These are phyloP conservation scores for Thelephora terrestris DNA, from an alignment of 1,284 basidiomycete genomes.

Conservation along the genomic window DNA sequence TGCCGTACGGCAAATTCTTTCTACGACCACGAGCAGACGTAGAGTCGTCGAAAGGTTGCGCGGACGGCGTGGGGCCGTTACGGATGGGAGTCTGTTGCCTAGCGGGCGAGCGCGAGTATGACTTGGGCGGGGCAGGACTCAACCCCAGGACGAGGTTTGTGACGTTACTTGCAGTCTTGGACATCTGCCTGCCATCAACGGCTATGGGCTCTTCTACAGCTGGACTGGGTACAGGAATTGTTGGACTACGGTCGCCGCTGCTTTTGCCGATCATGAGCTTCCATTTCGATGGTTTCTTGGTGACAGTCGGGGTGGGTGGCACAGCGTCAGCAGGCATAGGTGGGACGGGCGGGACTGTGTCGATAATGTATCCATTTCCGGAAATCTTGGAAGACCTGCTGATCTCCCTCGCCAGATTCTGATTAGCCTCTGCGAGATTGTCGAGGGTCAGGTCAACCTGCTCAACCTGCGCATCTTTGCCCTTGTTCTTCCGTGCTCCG, in stretches of 20 bases:
- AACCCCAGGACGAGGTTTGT: slow-evolving; percentile 61
- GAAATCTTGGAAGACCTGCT: slow-evolving; percentile 37
- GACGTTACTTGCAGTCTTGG: slow-evolving; percentile 57
- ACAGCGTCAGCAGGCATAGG: slow-evolving; percentile 16
- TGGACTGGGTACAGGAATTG: slow-evolving; percentile 21
- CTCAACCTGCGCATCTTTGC: slow-evolving; percentile 18
- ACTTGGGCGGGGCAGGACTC: slow-evolving; percentile 25
- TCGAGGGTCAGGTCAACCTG: slow-evolving; percentile 44
- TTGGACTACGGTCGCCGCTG: slow-evolving; percentile 23
- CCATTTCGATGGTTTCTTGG: slow-evolving; percentile 75
- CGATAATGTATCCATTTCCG: background rate
- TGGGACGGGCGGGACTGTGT: slow-evolving; percentile 1
- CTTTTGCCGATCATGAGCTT: slow-evolving; percentile 65
- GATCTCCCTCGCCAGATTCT: slow-evolving; percentile 76
- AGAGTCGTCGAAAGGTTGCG: slow-evolving; percentile 2
- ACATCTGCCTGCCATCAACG: slow-evolving; percentile 28
- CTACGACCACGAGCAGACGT: slow-evolving; percentile 1
- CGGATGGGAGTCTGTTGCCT: slow-evolving; percentile 1
- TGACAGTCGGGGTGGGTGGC: slow-evolving; percentile 25
- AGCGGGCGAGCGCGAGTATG: slow-evolving; percentile 12
- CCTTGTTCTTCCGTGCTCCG: slow-evolving; percentile 66
- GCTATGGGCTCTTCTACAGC: slow-evolving; percentile 30
- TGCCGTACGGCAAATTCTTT: slow-evolving; percentile 11
- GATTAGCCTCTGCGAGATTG: slow-evolving; percentile 70
- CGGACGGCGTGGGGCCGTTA: background rate